Conservation (phyloP, 2,329 filamentous ascomycete genomes). For the Aspergillus novofumigatus region DNA sequence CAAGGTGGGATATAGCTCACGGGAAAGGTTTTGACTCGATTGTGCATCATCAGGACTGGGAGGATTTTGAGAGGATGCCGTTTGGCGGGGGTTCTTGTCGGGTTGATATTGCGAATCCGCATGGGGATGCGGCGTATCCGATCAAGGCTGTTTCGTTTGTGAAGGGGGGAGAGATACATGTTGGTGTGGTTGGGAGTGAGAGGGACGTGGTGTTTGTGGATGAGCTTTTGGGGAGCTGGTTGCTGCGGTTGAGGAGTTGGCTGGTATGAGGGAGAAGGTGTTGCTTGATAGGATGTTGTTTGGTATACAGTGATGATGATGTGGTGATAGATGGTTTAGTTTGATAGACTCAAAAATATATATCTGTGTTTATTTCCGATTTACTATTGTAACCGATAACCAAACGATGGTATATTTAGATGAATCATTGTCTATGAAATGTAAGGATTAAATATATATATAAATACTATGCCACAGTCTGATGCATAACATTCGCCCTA, state of each 20-base stretch:
- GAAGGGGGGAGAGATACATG: constrained; percentile 57
- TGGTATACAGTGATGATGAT: no score
- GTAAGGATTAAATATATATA: neutral
- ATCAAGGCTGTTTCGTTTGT: constrained; percentile 42
- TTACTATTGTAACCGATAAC: no score
- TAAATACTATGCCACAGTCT: constrained; percentile 25
- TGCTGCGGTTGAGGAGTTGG: constrained; percentile 39
- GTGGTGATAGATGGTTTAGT: no score
- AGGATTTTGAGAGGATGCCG: constrained; percentile 54
- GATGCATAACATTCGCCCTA: constrained; percentile 36
- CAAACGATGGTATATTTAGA: no score
- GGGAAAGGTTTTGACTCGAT: constrained; percentile 52
- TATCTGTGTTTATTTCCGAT: no score
- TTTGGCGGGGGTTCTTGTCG: constrained; percentile 33
- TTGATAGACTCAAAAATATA: no score
- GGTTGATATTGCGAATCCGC: constrained; percentile 58
- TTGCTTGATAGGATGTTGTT: neutral
- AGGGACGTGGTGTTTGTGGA: constrained; percentile 47
- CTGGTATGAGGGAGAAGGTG: neutral
- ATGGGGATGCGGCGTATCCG: constrained; percentile 44
- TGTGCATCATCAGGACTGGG: constrained; percentile 55
- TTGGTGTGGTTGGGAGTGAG: constrained; percentile 53
- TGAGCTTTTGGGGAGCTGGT: constrained; percentile 50
- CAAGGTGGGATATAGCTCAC: constrained; percentile 41
- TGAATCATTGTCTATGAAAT: neutral